Conservation (phyloP, 1,284 basidiomycete genomes). For the Thecaphora thlaspeos region DNA sequence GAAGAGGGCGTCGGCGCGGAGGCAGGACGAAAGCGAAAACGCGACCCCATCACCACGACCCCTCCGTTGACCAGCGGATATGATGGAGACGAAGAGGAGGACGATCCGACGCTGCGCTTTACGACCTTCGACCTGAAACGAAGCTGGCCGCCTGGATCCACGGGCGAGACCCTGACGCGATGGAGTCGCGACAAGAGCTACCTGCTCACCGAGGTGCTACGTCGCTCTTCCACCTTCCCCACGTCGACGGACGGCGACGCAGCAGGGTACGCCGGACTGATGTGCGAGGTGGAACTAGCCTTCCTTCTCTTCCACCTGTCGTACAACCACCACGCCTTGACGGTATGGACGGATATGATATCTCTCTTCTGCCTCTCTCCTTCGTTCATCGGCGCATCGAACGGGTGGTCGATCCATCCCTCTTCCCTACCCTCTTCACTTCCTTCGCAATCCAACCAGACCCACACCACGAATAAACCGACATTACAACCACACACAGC, state of each 20-base stretch:
- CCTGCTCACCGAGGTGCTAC: conserved; percentile 36
- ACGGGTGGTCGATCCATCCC: conserved; percentile 9
- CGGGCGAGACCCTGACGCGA: conserved; percentile 37
- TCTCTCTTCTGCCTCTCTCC: conserved; percentile 33
- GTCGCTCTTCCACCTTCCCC: not conserved
- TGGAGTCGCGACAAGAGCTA: conserved; percentile 55
- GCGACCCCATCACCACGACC: not conserved
- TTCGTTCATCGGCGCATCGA: conserved; percentile 26
- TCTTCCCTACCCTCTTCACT: too few species aligned
- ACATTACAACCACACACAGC: conserved; percentile 10
- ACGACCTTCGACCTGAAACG: conserved; percentile 40
- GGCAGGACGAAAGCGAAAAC: not conserved
- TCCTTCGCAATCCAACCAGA: too few species aligned
- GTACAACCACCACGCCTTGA: conserved; percentile 26
- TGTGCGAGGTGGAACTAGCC: conserved; percentile 34
- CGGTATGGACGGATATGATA: conserved; percentile 32
- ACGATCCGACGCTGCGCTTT: conserved; percentile 21
- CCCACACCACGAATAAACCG: too few species aligned
- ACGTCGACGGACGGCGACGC: not conserved
- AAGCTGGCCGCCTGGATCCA: conserved; percentile 45
- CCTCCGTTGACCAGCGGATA: not conserved
- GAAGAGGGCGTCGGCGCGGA: not conserved
- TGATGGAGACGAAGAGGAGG: conserved; percentile 2
- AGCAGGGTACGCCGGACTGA: not conserved
- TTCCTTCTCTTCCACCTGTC: conserved; percentile 31